A percentile compares a stretch with the other conserved stretches of the same genome.
Conservation (phyloP, 2,329 filamentous ascomycete species). For the Alternaria brassicae region DNA sequence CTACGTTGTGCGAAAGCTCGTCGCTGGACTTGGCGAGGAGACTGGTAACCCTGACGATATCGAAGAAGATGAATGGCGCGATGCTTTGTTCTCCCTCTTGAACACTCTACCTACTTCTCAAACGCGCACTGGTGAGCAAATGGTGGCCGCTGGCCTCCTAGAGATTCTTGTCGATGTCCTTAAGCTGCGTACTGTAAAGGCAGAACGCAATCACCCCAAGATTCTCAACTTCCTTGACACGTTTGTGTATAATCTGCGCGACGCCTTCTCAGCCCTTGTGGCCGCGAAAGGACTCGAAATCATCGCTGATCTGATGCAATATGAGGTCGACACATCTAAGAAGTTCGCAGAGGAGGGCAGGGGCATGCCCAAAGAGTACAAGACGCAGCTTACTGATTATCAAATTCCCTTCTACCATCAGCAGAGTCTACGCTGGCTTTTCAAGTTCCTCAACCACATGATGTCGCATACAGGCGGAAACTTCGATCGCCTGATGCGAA, state of each 20-base stretch:
- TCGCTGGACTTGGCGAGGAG: constrained; percentile 74
- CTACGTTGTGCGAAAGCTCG: constrained; percentile 89
- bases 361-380: constrained; percentile 74
- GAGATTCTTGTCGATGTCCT: constrained; percentile 90
- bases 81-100: constrained; percentile 86
- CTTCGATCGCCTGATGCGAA: constrained; percentile 87
- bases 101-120: constrained; percentile 77
- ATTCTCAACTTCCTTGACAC: constrained; percentile 88
- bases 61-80: constrained; percentile 87
- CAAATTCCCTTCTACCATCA: constrained; percentile 92
- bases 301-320: constrained; percentile 85
- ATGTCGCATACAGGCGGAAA: constrained; percentile 84
- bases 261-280: constrained; percentile 84
- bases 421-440: constrained; percentile 88
- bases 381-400: constrained; percentile 88
- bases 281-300: constrained; percentile 83
- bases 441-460: constrained; percentile 96
- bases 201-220: constrained; percentile 82
- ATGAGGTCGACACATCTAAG: constrained; percentile 76
- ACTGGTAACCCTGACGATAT: constrained; percentile 61
- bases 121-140: constrained; percentile 77
- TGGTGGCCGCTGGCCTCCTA: constrained; percentile 88
- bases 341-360: constrained; percentile 70
- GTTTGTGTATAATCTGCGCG: constrained; percentile 83
- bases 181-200: constrained; percentile 79